Evolutionary conservation across 2,329 filamentous ascomycete genomes (phyloP).

Genomic region (Aspergillus uvarum): DNA sequence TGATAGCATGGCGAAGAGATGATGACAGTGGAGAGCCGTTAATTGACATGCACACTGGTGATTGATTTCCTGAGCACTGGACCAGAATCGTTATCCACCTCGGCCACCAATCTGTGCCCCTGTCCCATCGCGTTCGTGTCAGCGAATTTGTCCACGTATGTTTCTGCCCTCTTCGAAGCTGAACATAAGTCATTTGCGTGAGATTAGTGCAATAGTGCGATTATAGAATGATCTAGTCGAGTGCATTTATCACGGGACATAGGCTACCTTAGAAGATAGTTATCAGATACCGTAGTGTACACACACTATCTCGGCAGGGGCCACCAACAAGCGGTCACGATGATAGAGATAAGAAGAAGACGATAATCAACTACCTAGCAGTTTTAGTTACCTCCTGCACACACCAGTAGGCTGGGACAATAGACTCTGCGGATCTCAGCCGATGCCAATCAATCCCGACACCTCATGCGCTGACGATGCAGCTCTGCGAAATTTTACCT

Average conservation of each 20-base stretch:
- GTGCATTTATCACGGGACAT: too few species aligned
- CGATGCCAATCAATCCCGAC: neutral
- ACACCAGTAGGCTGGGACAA: too few species aligned
- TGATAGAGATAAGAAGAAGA: neutral
- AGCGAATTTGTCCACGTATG: neutral
- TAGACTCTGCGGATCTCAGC: too few species aligned
- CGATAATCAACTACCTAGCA: too few species aligned
- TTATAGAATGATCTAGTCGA: neutral
- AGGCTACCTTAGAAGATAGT: too few species aligned
- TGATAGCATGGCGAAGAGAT: too few species aligned
- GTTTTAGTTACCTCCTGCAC: too few species aligned
- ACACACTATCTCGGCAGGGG: too few species aligned
- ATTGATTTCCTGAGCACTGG: neutral
- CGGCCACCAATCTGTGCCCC: neutral
- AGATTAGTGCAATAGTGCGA: neutral
- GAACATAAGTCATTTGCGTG: neutral
- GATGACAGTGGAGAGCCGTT: conserved; percentile 14
- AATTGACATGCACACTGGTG: conserved; percentile 7
- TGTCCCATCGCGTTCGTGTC: neutral
- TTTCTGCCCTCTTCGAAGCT: neutral
- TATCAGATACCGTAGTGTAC: too few species aligned
- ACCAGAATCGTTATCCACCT: neutral
- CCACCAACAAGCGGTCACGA: too few species aligned
- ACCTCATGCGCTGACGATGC: neutral
- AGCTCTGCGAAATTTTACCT: neutral